Conservation (phyloP, 768 basidiomycete species). For the Lentinus brumalis region DNA sequence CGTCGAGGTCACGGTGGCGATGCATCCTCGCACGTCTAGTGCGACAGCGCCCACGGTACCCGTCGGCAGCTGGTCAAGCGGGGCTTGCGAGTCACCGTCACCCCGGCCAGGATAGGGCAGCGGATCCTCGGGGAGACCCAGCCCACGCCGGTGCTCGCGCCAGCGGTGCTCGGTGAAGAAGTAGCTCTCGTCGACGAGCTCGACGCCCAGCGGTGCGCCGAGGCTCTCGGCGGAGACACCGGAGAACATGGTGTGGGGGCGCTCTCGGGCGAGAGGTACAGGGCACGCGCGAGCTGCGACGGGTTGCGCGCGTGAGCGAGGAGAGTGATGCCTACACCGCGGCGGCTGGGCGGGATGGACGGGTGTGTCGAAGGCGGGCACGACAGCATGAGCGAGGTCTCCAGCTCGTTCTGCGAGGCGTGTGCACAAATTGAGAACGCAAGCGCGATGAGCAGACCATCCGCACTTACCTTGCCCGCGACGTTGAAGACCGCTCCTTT, state of each 20-base stretch:
- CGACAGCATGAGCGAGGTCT: conserved; percentile 80
- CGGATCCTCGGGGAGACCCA: conserved; percentile 73
- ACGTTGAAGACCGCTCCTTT: conserved; percentile 85
- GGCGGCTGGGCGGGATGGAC: conserved; percentile 55
- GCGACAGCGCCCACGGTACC: conserved; percentile 89
- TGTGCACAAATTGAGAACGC: not conserved
- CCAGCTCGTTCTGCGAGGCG: conserved; percentile 71
- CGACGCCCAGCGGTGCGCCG: conserved; percentile 53
- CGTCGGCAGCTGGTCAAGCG: conserved; percentile 62
- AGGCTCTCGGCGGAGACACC: conserved; percentile 63
- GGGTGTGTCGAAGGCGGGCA: conserved; percentile 70
- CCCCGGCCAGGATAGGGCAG: conserved; percentile 37
- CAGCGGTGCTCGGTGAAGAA: conserved; percentile 77
- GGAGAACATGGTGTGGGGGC: conserved; percentile 71
- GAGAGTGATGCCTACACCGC: conserved; percentile 66
- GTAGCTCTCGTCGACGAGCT: conserved; percentile 72
- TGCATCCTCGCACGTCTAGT: conserved; percentile 72
- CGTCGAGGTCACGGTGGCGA: conserved; percentile 74
- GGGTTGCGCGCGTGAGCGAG: conserved; percentile 72
- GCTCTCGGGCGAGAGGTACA: conserved; percentile 68
- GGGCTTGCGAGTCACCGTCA: conserved; percentile 21
- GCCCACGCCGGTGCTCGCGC: conserved; percentile 72
- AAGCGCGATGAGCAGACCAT: too few relatives aligned
- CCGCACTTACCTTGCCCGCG: conserved; percentile 76
- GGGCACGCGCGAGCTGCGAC: conserved; percentile 63